Conservation (phyloP, 257 asterid genomes). For the Petunia secreta region DNA sequence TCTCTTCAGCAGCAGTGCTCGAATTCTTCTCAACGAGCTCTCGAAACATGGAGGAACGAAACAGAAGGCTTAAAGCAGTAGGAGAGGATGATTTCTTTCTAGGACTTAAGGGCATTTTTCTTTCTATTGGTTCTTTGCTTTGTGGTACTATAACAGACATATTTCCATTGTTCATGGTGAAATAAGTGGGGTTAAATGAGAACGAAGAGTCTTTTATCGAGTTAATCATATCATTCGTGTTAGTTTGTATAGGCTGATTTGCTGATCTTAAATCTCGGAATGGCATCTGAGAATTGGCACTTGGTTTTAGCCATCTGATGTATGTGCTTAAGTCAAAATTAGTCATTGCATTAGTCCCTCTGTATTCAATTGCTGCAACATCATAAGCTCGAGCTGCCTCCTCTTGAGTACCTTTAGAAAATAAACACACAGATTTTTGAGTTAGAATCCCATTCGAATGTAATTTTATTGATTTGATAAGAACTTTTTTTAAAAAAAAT, state of each 20-base stretch:
- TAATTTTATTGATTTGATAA: not conserved
- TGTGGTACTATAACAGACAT: slow-evolving; percentile 34
- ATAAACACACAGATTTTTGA: not conserved
- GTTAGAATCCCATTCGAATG: not conserved
- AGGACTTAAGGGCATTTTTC: slow-evolving; percentile 61
- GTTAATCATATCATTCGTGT: slow-evolving; percentile 26
- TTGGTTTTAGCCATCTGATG: slow-evolving; percentile 53
- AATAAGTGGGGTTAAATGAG: slow-evolving; percentile 34
- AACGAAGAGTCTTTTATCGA: slow-evolving; percentile 32
- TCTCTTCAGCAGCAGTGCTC: slow-evolving; percentile 22
- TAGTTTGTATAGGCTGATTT: slow-evolving; percentile 19
- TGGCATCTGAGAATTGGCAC: slow-evolving; percentile 31
- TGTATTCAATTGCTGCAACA: slow-evolving; percentile 53
- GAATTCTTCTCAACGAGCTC: slow-evolving; percentile 63
- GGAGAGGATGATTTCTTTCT: slow-evolving; percentile 51
- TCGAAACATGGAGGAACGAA: slow-evolving; percentile 67
- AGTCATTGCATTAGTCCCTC: slow-evolving; percentile 57
- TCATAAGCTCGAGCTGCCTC: slow-evolving; percentile 64
- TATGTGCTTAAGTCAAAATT: slow-evolving; percentile 54
- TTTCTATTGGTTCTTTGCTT: slow-evolving; percentile 59
- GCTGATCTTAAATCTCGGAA: slow-evolving; percentile 29
- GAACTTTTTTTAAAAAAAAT: not conserved
- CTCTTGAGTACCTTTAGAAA: slow-evolving; percentile 53
- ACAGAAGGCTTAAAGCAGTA: slow-evolving; percentile 66
- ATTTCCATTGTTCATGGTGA: slow-evolving; percentile 34